phyloP scores from a whole-genome alignment of 2,329 filamentous ascomycete species.

The Colletotrichum shisoi region DNA sequence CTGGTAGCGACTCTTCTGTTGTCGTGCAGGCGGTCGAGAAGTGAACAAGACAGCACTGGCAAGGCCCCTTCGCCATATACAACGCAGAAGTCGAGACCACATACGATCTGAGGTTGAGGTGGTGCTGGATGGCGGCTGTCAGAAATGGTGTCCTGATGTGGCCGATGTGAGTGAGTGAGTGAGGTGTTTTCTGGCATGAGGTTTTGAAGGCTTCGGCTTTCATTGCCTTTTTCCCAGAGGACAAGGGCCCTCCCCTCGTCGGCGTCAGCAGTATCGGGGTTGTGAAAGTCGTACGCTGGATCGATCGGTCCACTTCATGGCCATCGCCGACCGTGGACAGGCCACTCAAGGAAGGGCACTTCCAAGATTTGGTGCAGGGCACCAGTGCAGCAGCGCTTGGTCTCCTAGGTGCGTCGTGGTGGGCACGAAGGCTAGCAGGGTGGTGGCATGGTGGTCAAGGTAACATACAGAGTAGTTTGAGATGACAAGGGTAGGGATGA shows the following conservation, averaged over 20 bases:
- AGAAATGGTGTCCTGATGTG: conserved; percentile 18
- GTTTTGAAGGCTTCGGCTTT: conserved; percentile 19
- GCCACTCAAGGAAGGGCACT: conserved; percentile 25
- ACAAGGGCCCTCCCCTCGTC: conserved; percentile 8
- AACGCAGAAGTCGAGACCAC: conserved; percentile 5
- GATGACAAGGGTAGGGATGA: conserved; percentile 4
- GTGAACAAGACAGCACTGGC: no score
- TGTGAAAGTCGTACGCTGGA: conserved; percentile 27
- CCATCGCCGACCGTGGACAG: conserved; percentile 28
- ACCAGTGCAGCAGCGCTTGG: conserved; percentile 9
- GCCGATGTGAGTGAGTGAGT: conserved; percentile 24
- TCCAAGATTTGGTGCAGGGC: conserved; percentile 31
- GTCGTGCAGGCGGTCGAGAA: not conserved
- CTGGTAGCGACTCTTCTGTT: not conserved
- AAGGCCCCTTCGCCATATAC: no score
- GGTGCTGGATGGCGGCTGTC: conserved; percentile 1
- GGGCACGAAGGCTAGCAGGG: conserved; percentile 30
- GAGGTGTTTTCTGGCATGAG: conserved; percentile 43
- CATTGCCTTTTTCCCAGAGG: conserved; percentile 15
- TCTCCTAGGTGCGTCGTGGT: conserved; percentile 14
- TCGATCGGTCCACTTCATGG: conserved; percentile 31
- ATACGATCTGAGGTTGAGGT: conserved; percentile 11
- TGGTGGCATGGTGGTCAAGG: conserved; percentile 23
- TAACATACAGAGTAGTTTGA: not conserved
- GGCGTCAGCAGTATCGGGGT: not conserved